phyloP scores from a whole-genome alignment of 768 basidiomycete species.

The Rhodocollybia butyracea region DNA sequence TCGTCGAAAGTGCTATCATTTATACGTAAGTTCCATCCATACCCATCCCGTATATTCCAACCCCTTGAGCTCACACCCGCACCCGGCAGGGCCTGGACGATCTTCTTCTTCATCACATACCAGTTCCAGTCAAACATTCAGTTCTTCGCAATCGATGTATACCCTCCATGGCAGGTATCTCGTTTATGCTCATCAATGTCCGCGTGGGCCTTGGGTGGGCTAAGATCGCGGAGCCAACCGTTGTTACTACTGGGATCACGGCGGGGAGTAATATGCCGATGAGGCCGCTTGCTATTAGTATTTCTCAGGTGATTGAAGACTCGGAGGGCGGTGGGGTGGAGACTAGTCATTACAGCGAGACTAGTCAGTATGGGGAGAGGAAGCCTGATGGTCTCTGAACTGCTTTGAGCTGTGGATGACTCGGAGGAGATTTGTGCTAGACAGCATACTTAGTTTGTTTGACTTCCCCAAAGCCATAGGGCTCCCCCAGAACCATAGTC shows the following conservation, averaged over 20 bases:
- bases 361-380: slow-evolving; percentile 13
- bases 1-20: slow-evolving; percentile 17
- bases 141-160: slow-evolving; percentile 12
- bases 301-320: not conserved
- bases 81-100: slow-evolving; percentile 13
- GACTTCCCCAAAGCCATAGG: too few relatives aligned
- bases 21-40: slow-evolving; percentile 13
- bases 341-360: too few relatives aligned
- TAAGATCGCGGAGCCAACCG: not conserved
- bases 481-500: too few relatives aligned
- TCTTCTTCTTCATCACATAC: slow-evolving; percentile 14
- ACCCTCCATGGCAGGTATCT: slow-evolving; percentile 15
- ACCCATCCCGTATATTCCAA: not conserved
- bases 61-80: not conserved
- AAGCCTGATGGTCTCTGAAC: too few relatives aligned
- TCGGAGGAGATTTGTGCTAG: too few relatives aligned
- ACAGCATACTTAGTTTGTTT: too few relatives aligned
- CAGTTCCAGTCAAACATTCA: slow-evolving; percentile 13
- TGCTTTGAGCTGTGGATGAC: too few relatives aligned
- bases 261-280: not conserved
- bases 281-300: not conserved
- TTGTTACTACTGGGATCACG: not conserved
- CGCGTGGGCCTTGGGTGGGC: slow-evolving; percentile 15
- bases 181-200: slow-evolving; percentile 22
- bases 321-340: not conserved